Evolutionary conservation across 768 basidiomycete species (phyloP).

Genomic region (Termitomyces sp.): DNA sequence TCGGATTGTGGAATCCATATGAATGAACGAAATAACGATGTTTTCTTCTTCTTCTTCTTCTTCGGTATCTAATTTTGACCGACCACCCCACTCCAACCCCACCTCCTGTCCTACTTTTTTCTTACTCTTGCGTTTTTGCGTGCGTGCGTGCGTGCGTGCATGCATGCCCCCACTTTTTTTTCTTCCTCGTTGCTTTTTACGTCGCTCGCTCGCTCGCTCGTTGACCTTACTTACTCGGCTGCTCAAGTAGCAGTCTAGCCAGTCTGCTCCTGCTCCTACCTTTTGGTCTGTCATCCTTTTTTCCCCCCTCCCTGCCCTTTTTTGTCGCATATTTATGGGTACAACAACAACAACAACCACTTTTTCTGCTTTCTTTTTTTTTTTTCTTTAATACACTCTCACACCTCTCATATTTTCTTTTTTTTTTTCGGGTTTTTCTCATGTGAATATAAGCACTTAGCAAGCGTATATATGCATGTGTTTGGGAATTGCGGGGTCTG

Average conservation of each 20-base stretch:
- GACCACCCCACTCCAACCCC: background rate
- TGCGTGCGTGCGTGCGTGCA: background rate
- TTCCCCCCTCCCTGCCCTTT: background rate
- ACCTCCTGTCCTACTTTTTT: background rate
- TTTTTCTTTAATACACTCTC: too few species aligned
- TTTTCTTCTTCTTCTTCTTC: background rate
- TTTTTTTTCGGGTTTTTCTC: too few species aligned
- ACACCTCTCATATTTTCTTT: too few species aligned
- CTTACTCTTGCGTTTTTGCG: background rate
- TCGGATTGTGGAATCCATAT: background rate
- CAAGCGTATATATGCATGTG: too few species aligned
- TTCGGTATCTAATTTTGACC: background rate
- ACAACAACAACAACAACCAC: too few species aligned
- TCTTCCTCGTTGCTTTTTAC: background rate
- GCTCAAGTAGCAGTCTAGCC: background rate
- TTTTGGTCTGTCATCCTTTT: too few species aligned
- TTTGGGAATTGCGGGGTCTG: too few species aligned
- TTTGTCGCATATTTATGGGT: too few species aligned
- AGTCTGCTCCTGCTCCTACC: background rate
- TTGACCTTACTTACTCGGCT: too few species aligned
- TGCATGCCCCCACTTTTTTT: background rate
- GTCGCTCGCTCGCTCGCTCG: background rate
- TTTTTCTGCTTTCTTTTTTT: too few species aligned
- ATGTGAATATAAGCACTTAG: too few species aligned
- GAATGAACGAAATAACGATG: constrained; percentile 3